Evolutionary conservation across 805 yeast genomes (phyloP).

Genomic region (Myxozyma neglecta): DNA sequence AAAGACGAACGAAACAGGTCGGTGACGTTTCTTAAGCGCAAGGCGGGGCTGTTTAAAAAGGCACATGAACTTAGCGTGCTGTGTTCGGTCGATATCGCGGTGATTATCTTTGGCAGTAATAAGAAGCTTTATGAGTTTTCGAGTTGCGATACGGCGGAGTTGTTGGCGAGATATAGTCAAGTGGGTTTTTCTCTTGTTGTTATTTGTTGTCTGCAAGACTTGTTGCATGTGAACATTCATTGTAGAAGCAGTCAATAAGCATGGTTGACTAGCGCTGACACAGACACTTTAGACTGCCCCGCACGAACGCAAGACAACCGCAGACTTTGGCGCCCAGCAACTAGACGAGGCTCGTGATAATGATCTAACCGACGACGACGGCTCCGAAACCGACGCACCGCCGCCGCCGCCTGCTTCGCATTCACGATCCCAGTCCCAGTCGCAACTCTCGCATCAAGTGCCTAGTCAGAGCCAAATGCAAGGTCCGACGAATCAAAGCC

Average conservation of each 20-base stretch:
- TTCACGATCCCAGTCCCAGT: neutral
- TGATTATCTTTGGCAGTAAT: conserved; percentile 80
- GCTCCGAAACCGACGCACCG: conserved; percentile 4
- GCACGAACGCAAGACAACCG: conserved; percentile 26
- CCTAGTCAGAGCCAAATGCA: neutral
- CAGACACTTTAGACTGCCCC: conserved; percentile 19
- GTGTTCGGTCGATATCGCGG: conserved; percentile 91
- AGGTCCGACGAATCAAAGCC: conserved; percentile 4
- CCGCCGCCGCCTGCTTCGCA: too few relatives aligned
- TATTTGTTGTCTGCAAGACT: neutral
- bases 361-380: conserved; percentile 44
- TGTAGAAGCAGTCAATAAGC: too few relatives aligned
- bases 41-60: conserved; percentile 83
- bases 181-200: conserved; percentile 15
- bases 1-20: conserved; percentile 77
- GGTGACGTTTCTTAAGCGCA: conserved; percentile 84
- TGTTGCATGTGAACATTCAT: too few relatives aligned
- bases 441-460: neutral
- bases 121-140: conserved; percentile 78
- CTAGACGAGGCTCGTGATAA: conserved; percentile 24
- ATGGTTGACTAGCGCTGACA: too few relatives aligned
- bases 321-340: conserved; percentile 24
- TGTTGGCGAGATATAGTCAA: conserved; percentile 46
- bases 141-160: conserved; percentile 60
- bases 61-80: conserved; percentile 84